Evolutionary conservation across 192 early-diverging fungal genomes (phyloP).

Genomic region (Backusella parvicylindrica): DNA sequence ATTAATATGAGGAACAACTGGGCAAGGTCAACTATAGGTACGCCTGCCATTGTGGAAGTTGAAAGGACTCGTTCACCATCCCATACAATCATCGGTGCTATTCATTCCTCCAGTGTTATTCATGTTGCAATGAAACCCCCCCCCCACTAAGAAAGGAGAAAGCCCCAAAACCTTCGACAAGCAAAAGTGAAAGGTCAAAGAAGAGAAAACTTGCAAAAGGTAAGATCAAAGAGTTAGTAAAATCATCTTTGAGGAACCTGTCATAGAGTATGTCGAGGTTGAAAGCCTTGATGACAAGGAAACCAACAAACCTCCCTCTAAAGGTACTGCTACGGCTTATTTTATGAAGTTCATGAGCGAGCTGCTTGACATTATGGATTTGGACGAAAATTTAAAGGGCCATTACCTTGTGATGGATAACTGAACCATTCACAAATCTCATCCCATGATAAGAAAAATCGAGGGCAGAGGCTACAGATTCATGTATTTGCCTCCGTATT

Average conservation of each 20-base stretch:
- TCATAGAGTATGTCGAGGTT: neutral
- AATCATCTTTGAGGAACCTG: neutral
- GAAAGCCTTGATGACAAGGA: neutral
- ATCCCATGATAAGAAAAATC: no score
- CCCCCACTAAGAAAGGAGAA: neutral
- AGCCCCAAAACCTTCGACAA: neutral
- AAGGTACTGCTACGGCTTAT: neutral
- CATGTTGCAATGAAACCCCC: neutral
- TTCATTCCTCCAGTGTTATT: no score
- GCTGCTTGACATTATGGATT: neutral
- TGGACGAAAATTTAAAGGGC: neutral
- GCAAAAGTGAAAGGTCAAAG: neutral
- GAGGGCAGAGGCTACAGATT: neutral
- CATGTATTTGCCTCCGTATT: no score
- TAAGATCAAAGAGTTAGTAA: neutral
- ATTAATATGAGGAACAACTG: no score
- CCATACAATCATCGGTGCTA: no score
- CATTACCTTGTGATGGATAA: constrained; percentile 2
- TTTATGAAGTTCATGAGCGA: neutral
- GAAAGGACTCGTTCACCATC: neutral
- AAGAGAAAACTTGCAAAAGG: neutral
- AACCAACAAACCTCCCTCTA: neutral
- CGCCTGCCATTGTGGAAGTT: neutral
- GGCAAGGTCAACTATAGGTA: constrained; percentile 4
- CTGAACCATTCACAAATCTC: neutral